phyloP scores from a whole-genome alignment of 768 basidiomycete genomes.

The Kwoniella europaea region DNA sequence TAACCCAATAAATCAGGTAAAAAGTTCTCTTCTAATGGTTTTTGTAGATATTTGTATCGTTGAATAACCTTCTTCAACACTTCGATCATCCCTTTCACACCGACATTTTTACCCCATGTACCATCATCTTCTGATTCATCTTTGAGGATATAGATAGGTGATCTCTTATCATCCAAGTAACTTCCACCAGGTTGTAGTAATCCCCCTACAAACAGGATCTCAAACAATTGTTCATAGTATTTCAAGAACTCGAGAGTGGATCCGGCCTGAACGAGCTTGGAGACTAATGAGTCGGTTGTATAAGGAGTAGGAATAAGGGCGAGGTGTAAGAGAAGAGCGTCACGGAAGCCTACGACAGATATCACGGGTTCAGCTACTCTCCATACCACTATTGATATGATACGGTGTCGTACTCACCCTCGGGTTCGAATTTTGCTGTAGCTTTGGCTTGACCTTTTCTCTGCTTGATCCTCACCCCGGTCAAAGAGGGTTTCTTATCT shows the following conservation, averaged over 20 bases:
- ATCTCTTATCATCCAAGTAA: conserved; percentile 78
- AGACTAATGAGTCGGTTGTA: conserved; percentile 49
- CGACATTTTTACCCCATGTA: conserved; percentile 44
- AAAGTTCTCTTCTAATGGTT: conserved; percentile 84
- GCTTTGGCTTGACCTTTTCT: conserved; percentile 56
- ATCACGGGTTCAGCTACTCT: neutral
- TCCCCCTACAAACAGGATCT: conserved; percentile 92
- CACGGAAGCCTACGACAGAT: conserved; percentile 49
- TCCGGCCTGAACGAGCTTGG: conserved; percentile 80
- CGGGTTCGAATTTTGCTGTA: conserved; percentile 57
- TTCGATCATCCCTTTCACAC: conserved; percentile 90
- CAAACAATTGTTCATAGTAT: conserved; percentile 95
- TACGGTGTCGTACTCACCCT: conserved; percentile 40
- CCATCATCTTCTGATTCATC: conserved; percentile 61
- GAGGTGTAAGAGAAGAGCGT: conserved; percentile 55
- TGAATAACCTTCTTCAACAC: conserved; percentile 95
- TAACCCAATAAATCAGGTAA: conserved; percentile 80
- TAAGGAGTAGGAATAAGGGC: conserved; percentile 50
- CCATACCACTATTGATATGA: neutral
- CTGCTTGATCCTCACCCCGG: conserved; percentile 58
- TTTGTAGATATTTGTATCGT: conserved; percentile 99
- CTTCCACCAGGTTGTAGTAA: conserved; percentile 94
- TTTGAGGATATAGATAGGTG: conserved; percentile 69
- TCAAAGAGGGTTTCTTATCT: conserved; percentile 53
- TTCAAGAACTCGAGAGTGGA: conserved; percentile 92